phyloP scores from a whole-genome alignment of 345 rosid genomes.

The Pseudoturritis turrita region DNA sequence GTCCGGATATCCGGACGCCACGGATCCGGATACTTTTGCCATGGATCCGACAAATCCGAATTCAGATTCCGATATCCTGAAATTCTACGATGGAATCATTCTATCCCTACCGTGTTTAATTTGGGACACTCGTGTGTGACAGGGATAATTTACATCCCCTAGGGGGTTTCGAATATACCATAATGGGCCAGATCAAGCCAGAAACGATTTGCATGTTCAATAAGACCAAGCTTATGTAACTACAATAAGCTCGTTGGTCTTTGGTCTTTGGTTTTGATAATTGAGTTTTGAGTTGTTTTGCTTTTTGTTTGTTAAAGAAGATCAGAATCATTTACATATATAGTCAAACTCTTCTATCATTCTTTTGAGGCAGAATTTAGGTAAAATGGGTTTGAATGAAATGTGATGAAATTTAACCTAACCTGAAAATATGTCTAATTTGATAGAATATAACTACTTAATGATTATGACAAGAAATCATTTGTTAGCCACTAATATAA shows the following conservation, averaged over 20 bases:
- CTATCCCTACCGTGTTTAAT: no score
- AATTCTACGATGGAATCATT: no score
- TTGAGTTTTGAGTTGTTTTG: not conserved
- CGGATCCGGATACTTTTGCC: no score
- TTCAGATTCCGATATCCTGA: no score
- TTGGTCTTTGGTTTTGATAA: no score
- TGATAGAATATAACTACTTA: constrained; percentile 5
- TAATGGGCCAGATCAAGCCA: not conserved
- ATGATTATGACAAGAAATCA: constrained; percentile 24
- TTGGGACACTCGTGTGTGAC: no score
- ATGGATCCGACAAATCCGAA: no score
- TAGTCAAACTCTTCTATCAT: not conserved
- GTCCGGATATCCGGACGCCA: no score
- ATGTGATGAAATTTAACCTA: constrained; percentile 4
- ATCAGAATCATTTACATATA: not conserved
- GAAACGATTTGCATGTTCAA: not conserved
- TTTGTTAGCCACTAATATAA: constrained; percentile 27
- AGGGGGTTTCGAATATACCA: not conserved
- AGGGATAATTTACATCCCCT: not conserved
- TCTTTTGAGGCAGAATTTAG: not conserved
- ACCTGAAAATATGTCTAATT: not conserved
- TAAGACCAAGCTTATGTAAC: not conserved
- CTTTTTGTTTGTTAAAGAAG: not conserved
- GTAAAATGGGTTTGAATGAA: not conserved
- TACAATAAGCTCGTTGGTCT: not conserved